Conservation (phyloP, 2,329 filamentous ascomycete species). For the Teratosphaeria pseudoeucalypti region DNA sequence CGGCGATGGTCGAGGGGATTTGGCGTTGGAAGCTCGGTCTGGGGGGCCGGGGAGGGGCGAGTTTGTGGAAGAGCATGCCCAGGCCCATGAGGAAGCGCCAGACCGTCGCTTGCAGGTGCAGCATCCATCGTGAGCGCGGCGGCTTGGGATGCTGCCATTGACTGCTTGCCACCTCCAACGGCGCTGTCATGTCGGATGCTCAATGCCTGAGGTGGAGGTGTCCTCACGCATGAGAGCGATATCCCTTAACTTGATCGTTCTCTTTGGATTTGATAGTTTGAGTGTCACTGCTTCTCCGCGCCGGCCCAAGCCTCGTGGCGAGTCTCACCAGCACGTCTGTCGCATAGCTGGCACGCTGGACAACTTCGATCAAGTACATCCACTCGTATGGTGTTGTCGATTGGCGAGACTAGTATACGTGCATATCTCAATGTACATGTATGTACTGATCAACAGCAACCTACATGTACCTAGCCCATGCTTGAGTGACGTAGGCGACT, state of each 20-base stretch:
- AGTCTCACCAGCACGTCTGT: background rate
- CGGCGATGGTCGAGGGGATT: slow-evolving; percentile 42
- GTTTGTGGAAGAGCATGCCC: slow-evolving; percentile 57
- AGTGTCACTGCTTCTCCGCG: background rate
- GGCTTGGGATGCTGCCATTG: slow-evolving; percentile 7
- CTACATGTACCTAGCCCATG: no score
- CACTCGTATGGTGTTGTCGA: background rate
- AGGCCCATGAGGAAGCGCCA: slow-evolving; percentile 60
- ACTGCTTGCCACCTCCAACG: background rate
- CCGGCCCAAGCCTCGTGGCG: background rate
- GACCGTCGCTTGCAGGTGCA: slow-evolving; percentile 52
- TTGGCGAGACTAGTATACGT: no score
- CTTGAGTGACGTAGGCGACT: no score
- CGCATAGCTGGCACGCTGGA: background rate
- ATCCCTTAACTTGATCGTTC: background rate
- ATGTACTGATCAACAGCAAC: background rate
- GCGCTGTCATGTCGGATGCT: background rate
- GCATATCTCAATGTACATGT: background rate
- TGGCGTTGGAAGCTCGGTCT: slow-evolving; percentile 48
- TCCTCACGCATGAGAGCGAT: background rate
- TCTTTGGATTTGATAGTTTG: background rate
- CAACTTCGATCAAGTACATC: background rate
- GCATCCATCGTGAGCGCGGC: slow-evolving; percentile 44
- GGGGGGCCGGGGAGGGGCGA: slow-evolving; percentile 51
- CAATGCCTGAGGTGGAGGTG: background rate